Evolutionary conservation across 306 rosid species (phyloP), one percentile per base, ranked within the genome.

Genomic region (Acmispon strigosus): DNA sequence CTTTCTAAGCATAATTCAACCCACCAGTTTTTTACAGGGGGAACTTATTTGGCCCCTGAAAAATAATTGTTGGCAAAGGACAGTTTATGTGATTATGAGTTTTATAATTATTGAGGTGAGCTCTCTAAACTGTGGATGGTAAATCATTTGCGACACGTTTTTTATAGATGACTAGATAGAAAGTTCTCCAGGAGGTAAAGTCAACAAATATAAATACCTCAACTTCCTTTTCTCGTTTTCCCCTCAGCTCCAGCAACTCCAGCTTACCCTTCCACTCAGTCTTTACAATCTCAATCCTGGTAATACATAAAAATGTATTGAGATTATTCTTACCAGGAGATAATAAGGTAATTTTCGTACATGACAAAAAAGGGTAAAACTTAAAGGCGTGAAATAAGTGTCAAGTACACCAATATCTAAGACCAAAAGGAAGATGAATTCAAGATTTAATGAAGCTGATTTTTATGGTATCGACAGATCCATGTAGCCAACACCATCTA

Each of bases 241-340:
- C 61, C 62, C 60, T 60, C 66, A 36, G 60, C 73, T 57, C 60
- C 68, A 60, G 69, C 59, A 54, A 47, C 77, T 78, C 76, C 78
- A 62, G 70, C 51, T 70, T 76, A 50, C 74, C 72, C 88, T 78
- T 67, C 72, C 53, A 80, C 77, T 61, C 65, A 20, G 48, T 71
- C 64, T 69, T 72, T 82, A 65, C 24, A 22, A 42, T 69, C 47
- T 67, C 80, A 77, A 74, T 57, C 86, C 87, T 79, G 76, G 37
- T 37, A 57, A 77, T 47, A 62, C 63, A 50, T 43, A n/a, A 51
- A 56, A 57, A 50, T 60, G 61, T 10, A 39, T 69, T 47, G 60
- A 9, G 72, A 15, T 42, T 49, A 58, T 43, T 72, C 13, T 9
- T 15, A 27, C 50, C 10, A 34, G 72, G 66, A 75, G 13, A 72